Percentiles rank a stretch among this genome's conserved stretches.
These are phyloP conservation scores for Tricharina praecox DNA, from an alignment of 495 filamentous ascomycete species.

Conservation along the genomic window DNA sequence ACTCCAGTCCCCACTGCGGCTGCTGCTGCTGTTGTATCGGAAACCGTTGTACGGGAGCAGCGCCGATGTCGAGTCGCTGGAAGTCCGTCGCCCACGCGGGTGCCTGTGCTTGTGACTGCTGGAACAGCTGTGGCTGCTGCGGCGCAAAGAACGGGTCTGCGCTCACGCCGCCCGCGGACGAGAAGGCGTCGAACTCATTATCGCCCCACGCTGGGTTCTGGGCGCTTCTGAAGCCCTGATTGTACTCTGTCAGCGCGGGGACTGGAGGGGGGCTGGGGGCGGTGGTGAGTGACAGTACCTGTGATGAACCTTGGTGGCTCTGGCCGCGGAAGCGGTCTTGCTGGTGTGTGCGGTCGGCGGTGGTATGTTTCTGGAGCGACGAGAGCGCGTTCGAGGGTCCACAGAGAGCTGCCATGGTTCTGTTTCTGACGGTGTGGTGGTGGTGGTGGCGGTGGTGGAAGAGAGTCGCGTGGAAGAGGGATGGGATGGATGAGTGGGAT, in stretches of 20 bases:
- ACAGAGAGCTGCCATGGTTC: slow-evolving; percentile 44
- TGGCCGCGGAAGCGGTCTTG: slow-evolving; percentile 56
- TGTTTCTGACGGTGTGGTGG: too few species aligned
- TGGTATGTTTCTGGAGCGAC: slow-evolving; percentile 64
- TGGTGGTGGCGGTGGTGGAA: too few species aligned
- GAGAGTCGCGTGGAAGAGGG: too few species aligned
- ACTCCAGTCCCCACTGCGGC: slow-evolving; percentile 4
- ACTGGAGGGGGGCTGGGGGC: background rate
- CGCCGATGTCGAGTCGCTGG: slow-evolving; percentile 18
- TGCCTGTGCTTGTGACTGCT: background rate
- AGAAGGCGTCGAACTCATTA: slow-evolving; percentile 17
- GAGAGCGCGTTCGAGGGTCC: slow-evolving; percentile 81
- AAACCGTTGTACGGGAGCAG: slow-evolving; percentile 8
- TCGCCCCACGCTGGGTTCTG: slow-evolving; percentile 6
- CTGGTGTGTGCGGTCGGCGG: slow-evolving; percentile 62
- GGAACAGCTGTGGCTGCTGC: background rate
- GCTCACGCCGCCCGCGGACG: background rate
- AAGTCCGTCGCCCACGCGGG: slow-evolving; percentile 9
- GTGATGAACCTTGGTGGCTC: slow-evolving; percentile 37
- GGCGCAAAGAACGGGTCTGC: background rate
- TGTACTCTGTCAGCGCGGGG: slow-evolving; percentile 3
- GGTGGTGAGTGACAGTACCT: slow-evolving; percentile 30
- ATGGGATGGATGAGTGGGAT: too few species aligned
- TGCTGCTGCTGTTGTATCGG: slow-evolving; percentile 14
- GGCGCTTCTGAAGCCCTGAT: slow-evolving; percentile 12